Evolutionary conservation across 169 alveolate species (phyloP).

Genomic region (Eimeria falciformis): DNA sequence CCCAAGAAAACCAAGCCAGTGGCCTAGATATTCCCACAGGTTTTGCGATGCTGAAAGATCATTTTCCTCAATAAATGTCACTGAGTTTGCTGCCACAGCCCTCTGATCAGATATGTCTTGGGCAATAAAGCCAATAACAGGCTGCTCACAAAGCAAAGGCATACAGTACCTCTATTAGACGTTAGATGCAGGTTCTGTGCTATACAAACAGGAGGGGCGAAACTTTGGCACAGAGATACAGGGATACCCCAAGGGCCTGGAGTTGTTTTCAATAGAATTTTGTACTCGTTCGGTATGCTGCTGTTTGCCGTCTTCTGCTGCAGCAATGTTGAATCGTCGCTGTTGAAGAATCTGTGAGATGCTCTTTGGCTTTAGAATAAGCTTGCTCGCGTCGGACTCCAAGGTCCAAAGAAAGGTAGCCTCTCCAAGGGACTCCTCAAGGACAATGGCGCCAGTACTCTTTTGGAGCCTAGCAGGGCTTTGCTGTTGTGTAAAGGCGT

Average conservation of each 20-base stretch:
- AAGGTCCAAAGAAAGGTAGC: constrained; percentile 51
- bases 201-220: too few relatives aligned
- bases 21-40: constrained; percentile 33
- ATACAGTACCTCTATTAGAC: neutral
- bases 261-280: neutral
- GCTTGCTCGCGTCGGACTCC: constrained; percentile 47
- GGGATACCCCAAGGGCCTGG: too few relatives aligned
- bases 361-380: constrained; percentile 22
- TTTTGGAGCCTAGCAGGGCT: neutral
- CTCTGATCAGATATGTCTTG: constrained; percentile 48
- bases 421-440: constrained; percentile 57
- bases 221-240: too few relatives aligned
- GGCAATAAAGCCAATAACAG: constrained; percentile 32
- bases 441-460: constrained; percentile 26
- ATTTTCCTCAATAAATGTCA: neutral
- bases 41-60: neutral
- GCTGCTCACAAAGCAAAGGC: neutral
- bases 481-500: neutral
- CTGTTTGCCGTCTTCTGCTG: neutral
- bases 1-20: constrained; percentile 16
- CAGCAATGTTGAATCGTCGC: neutral
- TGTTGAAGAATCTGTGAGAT: constrained; percentile 36
- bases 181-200: too few relatives aligned
- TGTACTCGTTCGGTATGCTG: constrained; percentile 18
- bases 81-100: constrained; percentile 58